Base-by-base conservation (phyloP, 805 yeast genomes). In the Zygosaccharomyces rouxii region DNA sequence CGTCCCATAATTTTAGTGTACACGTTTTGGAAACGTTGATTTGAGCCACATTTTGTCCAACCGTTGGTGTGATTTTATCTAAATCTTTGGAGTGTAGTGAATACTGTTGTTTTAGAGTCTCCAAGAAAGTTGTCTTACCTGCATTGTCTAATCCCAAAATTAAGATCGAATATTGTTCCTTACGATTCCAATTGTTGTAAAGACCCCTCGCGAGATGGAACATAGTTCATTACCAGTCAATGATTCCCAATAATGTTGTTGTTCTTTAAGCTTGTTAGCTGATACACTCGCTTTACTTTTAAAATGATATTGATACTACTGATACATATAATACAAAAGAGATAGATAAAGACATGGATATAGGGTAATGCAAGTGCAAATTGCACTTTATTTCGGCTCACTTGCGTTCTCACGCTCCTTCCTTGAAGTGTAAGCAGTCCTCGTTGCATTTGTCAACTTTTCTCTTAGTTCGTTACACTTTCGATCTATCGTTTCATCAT, bases 61-160 rank as follows among this genome's bases (percentile, higher is more conserved):
- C 95, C 0, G 99, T 92, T 1, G 99, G 97, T 25, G 86, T 73
- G 14, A 89, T 89, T 50, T 88, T 72, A 46, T 79, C 81, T 19
- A 81, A 73, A 2, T 78, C 70, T 46, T 73, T 77, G 26, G 77
- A 72, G 38, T 69, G 72, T 42, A 74, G 67, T 26, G 73, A 70
- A 58, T 77, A 83, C 40, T 74, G 65, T 38, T 75, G 72, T 60
- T 86, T 86, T 31, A 84, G 68, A 54, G 81, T 77, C 63, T 85
- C 94, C 21, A 84, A 63, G 50, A 84, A 76, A 0, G 92, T 86
- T 11, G 98, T 94, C 65, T 92, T 92, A 1, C 99, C 99, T 0
- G 98, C 96, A 71, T 92, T 90, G 67, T 92, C 97, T 25, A 92
- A 76, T 16, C 99, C 99, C 19, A 92, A 72, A 31, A 92, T 86